A percentile compares a stretch with the other conserved stretches of the same genome.
Evolutionary conservation across 2,329 filamentous ascomycete genomes (phyloP).

Genomic region (Drechmeria coniospora): DNA sequence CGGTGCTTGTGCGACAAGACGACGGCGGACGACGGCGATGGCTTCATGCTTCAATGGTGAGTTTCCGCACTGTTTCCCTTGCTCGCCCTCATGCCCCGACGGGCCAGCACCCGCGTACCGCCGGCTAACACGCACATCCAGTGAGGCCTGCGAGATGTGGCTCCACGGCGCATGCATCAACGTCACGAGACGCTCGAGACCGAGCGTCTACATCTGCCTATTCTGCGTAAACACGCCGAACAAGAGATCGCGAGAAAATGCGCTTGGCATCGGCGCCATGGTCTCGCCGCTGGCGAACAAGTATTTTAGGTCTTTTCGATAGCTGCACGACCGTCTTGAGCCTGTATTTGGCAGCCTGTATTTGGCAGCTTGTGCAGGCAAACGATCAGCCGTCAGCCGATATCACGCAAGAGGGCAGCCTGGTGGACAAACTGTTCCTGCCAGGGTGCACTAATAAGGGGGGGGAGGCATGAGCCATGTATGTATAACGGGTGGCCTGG

Average conservation of each 20-base stretch:
- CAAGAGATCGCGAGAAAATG: conserved; percentile 30
- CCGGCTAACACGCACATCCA: conserved; percentile 12
- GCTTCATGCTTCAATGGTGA: conserved; percentile 50
- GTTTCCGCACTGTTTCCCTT: conserved; percentile 7
- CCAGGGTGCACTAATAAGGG: too few species aligned
- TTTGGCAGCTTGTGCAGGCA: too few species aligned
- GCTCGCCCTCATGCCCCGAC: background rate
- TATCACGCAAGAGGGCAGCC: background rate
- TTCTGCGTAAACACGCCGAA: conserved; percentile 47
- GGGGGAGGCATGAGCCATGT: too few species aligned
- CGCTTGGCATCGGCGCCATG: conserved; percentile 14
- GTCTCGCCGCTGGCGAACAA: conserved; percentile 27
- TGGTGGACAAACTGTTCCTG: too few species aligned
- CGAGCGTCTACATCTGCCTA: conserved; percentile 46
- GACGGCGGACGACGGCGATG: conserved; percentile 28
- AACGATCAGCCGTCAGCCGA: background rate
- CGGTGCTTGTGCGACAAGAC: conserved; percentile 41
- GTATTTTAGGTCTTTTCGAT: conserved; percentile 27
- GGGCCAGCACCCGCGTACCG: background rate
- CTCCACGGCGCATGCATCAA: conserved; percentile 49
- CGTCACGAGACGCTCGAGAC: conserved; percentile 39
- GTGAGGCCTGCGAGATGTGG: conserved; percentile 50
- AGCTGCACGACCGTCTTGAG: too few species aligned
- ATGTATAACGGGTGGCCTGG: too few species aligned
- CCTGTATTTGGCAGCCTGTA: too few species aligned